Evolutionary conservation across 148 eudicot species (phyloP).

Genomic region (Linanthus parryae): DNA sequence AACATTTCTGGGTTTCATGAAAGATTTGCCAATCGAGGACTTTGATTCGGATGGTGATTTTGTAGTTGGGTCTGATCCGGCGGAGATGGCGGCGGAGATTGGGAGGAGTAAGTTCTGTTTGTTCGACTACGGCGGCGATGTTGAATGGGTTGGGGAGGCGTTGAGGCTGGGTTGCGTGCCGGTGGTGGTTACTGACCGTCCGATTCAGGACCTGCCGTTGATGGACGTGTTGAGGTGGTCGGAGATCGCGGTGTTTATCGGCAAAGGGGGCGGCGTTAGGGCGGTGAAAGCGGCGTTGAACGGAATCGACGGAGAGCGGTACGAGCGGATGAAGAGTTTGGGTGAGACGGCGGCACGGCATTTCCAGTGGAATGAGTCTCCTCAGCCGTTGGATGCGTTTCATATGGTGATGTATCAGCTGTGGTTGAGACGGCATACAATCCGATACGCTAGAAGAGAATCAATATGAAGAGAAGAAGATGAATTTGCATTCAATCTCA

Average conservation of each 20-base stretch:
- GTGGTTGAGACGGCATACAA: constrained; percentile 71
- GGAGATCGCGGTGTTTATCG: constrained; percentile 60
- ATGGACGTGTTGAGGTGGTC: constrained; percentile 80
- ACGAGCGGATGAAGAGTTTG: constrained; percentile 49
- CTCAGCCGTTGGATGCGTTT: constrained; percentile 74
- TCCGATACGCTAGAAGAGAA: constrained; percentile 48
- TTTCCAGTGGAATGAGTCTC: constrained; percentile 52
- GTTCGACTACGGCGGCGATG: constrained; percentile 40
- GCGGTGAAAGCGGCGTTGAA: constrained; percentile 31
- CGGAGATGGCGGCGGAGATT: constrained; percentile 6
- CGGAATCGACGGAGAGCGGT: constrained; percentile 28
- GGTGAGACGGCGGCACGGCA: constrained; percentile 55
- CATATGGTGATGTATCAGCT: constrained; percentile 84
- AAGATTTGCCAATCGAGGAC: constrained; percentile 14
- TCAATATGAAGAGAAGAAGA: too few species aligned
- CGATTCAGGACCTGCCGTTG: constrained; percentile 82
- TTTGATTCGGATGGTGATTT: constrained; percentile 35
- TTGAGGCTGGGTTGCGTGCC: constrained; percentile 72
- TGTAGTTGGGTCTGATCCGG: constrained; percentile 32
- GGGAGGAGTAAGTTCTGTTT: constrained; percentile 47
- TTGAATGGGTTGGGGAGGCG: constrained; percentile 42
- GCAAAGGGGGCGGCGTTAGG: constrained; percentile 20
- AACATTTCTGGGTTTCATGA: constrained; percentile 20
- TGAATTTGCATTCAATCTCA: too few species aligned
- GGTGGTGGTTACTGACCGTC: constrained; percentile 71